Evolutionary conservation across 2,329 filamentous ascomycete genomes (phyloP).

Genomic region (Pyrenochaeta sp.): DNA sequence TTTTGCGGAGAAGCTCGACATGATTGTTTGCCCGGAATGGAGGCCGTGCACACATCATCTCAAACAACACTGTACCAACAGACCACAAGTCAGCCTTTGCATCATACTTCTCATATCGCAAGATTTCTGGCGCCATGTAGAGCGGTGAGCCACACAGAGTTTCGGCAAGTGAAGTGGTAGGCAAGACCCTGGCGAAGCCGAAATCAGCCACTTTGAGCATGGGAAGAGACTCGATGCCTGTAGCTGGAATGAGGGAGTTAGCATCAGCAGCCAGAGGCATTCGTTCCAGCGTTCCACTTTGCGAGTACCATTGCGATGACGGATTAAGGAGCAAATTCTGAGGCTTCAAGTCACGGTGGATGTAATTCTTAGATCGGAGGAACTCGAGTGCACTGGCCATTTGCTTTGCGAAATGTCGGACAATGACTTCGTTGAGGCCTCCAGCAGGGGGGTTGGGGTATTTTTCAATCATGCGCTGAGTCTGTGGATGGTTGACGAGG

Average conservation of each 20-base stretch:
- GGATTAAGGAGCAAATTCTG: conserved; percentile 94
- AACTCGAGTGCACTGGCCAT: conserved; percentile 91
- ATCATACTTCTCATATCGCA: conserved; percentile 96
- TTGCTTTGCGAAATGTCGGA: conserved; percentile 94
- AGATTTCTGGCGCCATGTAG: conserved; percentile 98
- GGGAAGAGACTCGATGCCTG: conserved; percentile 82
- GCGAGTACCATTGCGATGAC: conserved; percentile 72
- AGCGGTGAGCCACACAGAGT: conserved; percentile 95
- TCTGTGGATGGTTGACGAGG: conserved; percentile 79
- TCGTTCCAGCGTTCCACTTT: conserved; percentile 54
- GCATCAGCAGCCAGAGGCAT: conserved; percentile 80
- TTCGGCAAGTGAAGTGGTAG: conserved; percentile 89
- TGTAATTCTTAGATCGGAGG: conserved; percentile 81
- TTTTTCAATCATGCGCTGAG: conserved; percentile 88
- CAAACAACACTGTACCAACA: conserved; percentile 91
- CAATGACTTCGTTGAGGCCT: conserved; percentile 95
- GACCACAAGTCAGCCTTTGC: conserved; percentile 98
- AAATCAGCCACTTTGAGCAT: conserved; percentile 99
- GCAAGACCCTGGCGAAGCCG: conserved; percentile 93
- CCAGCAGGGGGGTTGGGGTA: conserved; percentile 85
- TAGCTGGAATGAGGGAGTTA: conserved; percentile 79
- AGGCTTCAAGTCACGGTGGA: conserved; percentile 96
- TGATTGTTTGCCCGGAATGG: conserved; percentile 94
- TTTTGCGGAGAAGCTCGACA: conserved; percentile 89
- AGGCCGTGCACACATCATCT: conserved; percentile 90